Evolutionary conservation across 2,329 filamentous ascomycete genomes (phyloP).

Genomic region (Phyllosticta citriasiana): DNA sequence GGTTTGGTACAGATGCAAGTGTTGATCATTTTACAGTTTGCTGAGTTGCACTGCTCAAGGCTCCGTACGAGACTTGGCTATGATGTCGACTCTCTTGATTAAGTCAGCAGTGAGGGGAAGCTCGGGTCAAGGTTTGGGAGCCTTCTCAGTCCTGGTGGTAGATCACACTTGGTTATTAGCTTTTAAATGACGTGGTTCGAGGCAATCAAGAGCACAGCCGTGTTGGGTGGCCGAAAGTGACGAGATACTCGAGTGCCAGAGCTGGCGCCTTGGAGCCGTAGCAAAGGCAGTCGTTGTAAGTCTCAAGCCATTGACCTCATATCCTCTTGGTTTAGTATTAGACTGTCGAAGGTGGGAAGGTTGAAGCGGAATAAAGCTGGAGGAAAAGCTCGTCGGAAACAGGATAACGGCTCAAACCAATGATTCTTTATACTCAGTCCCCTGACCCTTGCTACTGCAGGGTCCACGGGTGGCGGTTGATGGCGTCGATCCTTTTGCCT

Average conservation of each 20-base stretch:
- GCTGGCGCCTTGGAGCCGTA: not conserved
- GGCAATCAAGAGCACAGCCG: not conserved
- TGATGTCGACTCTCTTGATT: not conserved
- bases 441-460: not conserved
- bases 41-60: not conserved
- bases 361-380: not conserved
- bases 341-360: not conserved
- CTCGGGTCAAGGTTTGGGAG: not conserved
- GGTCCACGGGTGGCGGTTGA: not conserved
- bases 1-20: not conserved
- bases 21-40: not conserved
- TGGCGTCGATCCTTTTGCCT: not conserved
- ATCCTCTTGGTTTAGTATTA: not conserved
- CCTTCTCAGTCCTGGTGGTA: not conserved
- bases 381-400: not conserved
- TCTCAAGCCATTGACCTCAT: not conserved
- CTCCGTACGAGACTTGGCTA: not conserved
- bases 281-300: not conserved
- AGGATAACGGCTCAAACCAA: not conserved
- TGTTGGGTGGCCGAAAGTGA: not conserved
- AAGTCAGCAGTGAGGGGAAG: not conserved
- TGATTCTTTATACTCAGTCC: not conserved
- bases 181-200: not conserved
- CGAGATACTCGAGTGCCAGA: not conserved
- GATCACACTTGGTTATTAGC: not conserved